Percentiles rank a stretch among this genome's conserved stretches.
phyloP scores from a whole-genome alignment of 306 rosid genomes.

The Trifolium dubium region DNA sequence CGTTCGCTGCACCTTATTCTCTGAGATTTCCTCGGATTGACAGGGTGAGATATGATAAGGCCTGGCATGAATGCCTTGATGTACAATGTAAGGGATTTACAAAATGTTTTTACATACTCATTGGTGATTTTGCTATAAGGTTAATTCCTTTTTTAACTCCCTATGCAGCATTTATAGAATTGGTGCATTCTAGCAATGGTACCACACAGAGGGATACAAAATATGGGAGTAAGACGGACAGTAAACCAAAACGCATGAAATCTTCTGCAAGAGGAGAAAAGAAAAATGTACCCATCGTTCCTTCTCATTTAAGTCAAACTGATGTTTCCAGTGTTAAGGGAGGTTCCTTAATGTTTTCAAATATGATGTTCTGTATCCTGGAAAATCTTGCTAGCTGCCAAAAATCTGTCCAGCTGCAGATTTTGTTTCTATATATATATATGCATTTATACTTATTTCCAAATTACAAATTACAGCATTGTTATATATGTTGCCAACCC shows the following conservation, averaged over 20 bases:
- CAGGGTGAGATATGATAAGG: slow-evolving; percentile 86
- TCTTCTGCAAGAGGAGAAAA: slow-evolving; percentile 64
- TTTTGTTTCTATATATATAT: background rate
- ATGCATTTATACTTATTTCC: slow-evolving; percentile 2
- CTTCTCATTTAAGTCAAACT: slow-evolving; percentile 88
- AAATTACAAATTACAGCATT: background rate
- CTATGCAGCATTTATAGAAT: slow-evolving; percentile 82
- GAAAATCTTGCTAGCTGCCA: slow-evolving; percentile 33
- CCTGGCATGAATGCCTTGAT: slow-evolving; percentile 97
- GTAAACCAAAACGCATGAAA: slow-evolving; percentile 54
- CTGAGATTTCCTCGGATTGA: slow-evolving; percentile 97
- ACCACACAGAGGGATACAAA: slow-evolving; percentile 69
- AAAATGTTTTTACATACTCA: slow-evolving; percentile 32
- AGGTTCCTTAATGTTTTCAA: slow-evolving; percentile 71
- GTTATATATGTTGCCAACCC: slow-evolving; percentile 1
- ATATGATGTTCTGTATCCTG: slow-evolving; percentile 96
- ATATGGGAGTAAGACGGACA: slow-evolving; percentile 56
- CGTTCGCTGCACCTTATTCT: slow-evolving; percentile 86
- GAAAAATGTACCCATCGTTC: slow-evolving; percentile 65
- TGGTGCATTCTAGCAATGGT: slow-evolving; percentile 86
- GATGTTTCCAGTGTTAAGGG: slow-evolving; percentile 84
- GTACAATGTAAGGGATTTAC: slow-evolving; percentile 72
- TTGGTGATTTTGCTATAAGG: slow-evolving; percentile 34
- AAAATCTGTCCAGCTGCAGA: slow-evolving; percentile 27
- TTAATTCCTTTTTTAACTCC: slow-evolving; percentile 29